phyloP scores from a whole-genome alignment of 2,329 filamentous ascomycete species.

The Verticillium nubilum region DNA sequence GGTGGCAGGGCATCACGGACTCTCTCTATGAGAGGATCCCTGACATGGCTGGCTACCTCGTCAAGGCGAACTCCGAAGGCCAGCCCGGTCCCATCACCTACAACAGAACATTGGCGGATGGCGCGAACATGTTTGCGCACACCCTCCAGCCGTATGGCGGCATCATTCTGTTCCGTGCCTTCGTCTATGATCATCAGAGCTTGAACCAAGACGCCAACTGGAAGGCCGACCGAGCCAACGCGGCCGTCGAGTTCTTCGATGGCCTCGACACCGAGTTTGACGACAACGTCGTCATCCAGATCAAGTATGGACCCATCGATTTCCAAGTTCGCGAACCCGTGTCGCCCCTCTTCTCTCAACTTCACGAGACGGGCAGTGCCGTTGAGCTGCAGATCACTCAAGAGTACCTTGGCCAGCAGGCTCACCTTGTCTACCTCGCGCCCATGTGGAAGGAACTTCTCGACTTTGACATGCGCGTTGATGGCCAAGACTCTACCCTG shows the following conservation, averaged over 20 bases:
- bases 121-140: constrained; percentile 62
- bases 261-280: constrained; percentile 60
- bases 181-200: constrained; percentile 58
- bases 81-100: constrained; percentile 66
- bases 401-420: constrained; percentile 68
- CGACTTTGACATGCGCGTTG: constrained; percentile 61
- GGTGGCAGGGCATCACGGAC: constrained; percentile 57
- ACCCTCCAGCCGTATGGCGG: constrained; percentile 49
- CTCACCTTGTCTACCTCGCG: constrained; percentile 61
- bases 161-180: constrained; percentile 65
- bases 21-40: constrained; percentile 56
- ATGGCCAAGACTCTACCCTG: constrained; percentile 48
- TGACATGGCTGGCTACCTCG: constrained; percentile 62
- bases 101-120: constrained; percentile 62
- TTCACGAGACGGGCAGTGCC: constrained; percentile 38
- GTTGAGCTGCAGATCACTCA: constrained; percentile 64
- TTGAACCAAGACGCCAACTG: constrained; percentile 42
- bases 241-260: constrained; percentile 62
- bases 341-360: constrained; percentile 56
- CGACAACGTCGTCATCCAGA: constrained; percentile 66
- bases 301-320: constrained; percentile 71
- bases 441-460: constrained; percentile 65
- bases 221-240: constrained; percentile 64
- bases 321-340: constrained; percentile 66
- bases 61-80: constrained; percentile 69